Evolutionary conservation across 495 filamentous ascomycete genomes (phyloP).

Genomic region (Sordaria brevicollis): DNA sequence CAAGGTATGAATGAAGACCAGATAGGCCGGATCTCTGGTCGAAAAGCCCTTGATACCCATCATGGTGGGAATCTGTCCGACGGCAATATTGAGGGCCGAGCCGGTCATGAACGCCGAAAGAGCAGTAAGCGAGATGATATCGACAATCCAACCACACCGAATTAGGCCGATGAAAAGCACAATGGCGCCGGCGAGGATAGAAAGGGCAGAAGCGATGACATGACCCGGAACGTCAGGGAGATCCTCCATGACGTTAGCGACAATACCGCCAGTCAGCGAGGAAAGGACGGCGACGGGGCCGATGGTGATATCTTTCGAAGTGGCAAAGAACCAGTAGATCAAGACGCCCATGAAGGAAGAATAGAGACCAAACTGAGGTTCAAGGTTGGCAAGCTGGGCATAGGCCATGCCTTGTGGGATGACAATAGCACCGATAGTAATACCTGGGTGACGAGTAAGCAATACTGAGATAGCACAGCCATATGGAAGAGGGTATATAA

Average conservation of each 20-base stretch:
- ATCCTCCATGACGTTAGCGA: conserved; percentile 44
- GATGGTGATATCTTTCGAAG: conserved; percentile 98
- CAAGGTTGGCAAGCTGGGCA: conserved; percentile 69
- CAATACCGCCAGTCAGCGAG: conserved; percentile 73
- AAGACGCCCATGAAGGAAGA: conserved; percentile 97
- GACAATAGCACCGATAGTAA: conserved; percentile 92
- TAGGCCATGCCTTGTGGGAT: conserved; percentile 98
- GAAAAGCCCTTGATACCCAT: conserved; percentile 75
- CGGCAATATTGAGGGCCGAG: conserved; percentile 81
- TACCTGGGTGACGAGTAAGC: conserved; percentile 40
- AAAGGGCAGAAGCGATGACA: conserved; percentile 67
- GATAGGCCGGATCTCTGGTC: conserved; percentile 70
- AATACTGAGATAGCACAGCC: not conserved
- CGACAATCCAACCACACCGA: conserved; percentile 84
- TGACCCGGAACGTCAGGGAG: conserved; percentile 49
- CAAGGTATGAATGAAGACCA: conserved; percentile 78
- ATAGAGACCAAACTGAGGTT: conserved; percentile 79
- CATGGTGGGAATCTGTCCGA: conserved; percentile 77
- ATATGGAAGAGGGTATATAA: not conserved
- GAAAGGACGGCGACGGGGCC: conserved; percentile 98
- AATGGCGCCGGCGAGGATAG: conserved; percentile 73
- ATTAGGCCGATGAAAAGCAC: conserved; percentile 71
- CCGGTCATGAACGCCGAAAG: conserved; percentile 98
- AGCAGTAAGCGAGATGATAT: conserved; percentile 84
- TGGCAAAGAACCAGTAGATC: conserved; percentile 97